A percentile compares a stretch with the other conserved stretches of the same genome.
These are phyloP conservation scores for Xylaria acuta DNA, from an alignment of 495 filamentous ascomycete species.

Conservation along the genomic window DNA sequence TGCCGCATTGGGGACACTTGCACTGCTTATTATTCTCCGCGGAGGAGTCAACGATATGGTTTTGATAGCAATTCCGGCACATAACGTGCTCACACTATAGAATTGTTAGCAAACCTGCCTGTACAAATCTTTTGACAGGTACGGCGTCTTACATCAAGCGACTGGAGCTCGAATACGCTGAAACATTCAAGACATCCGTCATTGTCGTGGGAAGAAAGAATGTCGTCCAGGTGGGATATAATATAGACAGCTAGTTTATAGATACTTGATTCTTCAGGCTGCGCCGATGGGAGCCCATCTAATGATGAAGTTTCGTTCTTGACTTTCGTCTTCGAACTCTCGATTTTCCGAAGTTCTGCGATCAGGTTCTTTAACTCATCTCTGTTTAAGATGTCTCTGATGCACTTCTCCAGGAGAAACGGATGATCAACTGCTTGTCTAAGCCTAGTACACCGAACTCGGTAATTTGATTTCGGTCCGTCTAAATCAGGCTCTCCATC, in stretches of 20 bases:
- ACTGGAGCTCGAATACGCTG: not conserved
- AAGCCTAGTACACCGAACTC: slow-evolving; percentile 12
- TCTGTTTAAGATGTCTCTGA: not conserved
- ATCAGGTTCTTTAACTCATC: slow-evolving; percentile 4
- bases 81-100: slow-evolving; percentile 8
- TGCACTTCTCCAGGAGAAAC: slow-evolving; percentile 28
- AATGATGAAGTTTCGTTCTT: not conserved
- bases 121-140: not conserved
- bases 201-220: not conserved
- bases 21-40: not conserved
- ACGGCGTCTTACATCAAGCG: not conserved
- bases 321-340: not conserved
- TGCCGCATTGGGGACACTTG: slow-evolving; percentile 11
- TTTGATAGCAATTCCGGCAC: not conserved
- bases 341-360: not conserved
- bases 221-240: not conserved
- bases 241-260: not conserved
- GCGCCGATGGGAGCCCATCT: not conserved
- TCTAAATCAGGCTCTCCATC: not conserved
- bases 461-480: slow-evolving; percentile 6
- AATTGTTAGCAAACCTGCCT: not conserved
- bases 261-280: not conserved
- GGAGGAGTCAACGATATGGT: not conserved
- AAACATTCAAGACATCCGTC: not conserved
- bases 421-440: slow-evolving; percentile 33